A percentile compares a stretch with the other conserved stretches of the same genome.
Conservation (phyloP, 2,329 filamentous ascomycete genomes). For the Talaromyces sp. region DNA sequence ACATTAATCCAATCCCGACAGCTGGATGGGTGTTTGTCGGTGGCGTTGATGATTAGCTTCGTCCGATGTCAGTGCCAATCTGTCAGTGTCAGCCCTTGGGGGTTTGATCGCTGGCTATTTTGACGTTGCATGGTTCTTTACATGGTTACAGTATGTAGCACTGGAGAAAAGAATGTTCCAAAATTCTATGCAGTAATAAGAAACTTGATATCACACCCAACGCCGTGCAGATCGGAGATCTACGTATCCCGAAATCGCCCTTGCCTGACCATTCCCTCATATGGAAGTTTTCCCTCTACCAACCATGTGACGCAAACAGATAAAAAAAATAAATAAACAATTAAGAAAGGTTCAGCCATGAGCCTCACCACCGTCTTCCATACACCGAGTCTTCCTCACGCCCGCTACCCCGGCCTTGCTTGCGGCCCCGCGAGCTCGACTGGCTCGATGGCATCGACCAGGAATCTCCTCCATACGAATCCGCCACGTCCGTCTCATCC, state of each 20-base stretch:
- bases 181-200: not conserved
- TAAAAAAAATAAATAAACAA: not conserved
- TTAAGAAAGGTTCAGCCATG: not conserved
- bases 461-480: slow-evolving; percentile 4
- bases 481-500: slow-evolving; percentile 17
- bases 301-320: not conserved
- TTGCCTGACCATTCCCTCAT: not conserved
- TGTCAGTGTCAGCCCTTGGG: not conserved
- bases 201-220: not conserved
- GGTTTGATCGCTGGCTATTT: not conserved
- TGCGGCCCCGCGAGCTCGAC: slow-evolving; percentile 15
- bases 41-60: not conserved
- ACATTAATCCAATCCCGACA: not conserved
- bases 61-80: not conserved
- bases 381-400: slow-evolving; percentile 37
- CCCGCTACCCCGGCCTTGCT: slow-evolving; percentile 18
- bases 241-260: not conserved
- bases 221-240: not conserved
- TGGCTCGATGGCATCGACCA: slow-evolving; percentile 14
- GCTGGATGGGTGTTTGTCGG: not conserved
- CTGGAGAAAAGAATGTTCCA: not conserved
- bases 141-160: not conserved
- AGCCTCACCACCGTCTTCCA: slow-evolving; percentile 32
- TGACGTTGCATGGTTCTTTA: not conserved
- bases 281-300: not conserved